phyloP scores from a whole-genome alignment of 257 asterid genomes.

The Fraxinus cuspidata region DNA sequence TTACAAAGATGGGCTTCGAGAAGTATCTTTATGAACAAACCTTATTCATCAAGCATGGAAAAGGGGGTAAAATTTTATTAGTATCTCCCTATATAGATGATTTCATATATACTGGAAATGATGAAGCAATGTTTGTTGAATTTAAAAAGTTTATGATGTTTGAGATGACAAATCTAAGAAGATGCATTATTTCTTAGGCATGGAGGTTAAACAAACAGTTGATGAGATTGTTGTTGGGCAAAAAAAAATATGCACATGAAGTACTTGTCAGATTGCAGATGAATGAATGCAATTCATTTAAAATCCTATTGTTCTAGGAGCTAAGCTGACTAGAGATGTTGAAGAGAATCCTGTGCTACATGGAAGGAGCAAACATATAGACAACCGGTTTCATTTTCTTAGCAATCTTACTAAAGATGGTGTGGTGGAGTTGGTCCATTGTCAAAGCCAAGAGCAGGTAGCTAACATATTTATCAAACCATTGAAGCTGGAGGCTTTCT shows the following conservation, averaged over 20 bases:
- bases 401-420: too few species aligned
- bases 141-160: background rate
- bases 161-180: background rate
- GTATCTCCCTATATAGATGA: conserved; percentile 1
- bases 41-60: background rate
- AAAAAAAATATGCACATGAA: background rate
- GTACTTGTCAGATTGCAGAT: background rate
- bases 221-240: background rate
- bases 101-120: background rate
- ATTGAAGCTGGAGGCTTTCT: too few species aligned
- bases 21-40: too few species aligned
- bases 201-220: background rate
- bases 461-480: too few species aligned
- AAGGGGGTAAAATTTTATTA: background rate
- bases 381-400: too few species aligned
- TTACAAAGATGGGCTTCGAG: too few species aligned
- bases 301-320: background rate
- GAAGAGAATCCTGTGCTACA: too few species aligned
- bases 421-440: too few species aligned
- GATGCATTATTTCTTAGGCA: background rate
- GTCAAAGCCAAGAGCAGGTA: too few species aligned
- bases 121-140: background rate
- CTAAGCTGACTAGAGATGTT: background rate
- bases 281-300: background rate
- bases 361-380: too few species aligned